Base-by-base conservation (phyloP, 2,329 filamentous ascomycete genomes). In the Aureobasidium uvarum region DNA sequence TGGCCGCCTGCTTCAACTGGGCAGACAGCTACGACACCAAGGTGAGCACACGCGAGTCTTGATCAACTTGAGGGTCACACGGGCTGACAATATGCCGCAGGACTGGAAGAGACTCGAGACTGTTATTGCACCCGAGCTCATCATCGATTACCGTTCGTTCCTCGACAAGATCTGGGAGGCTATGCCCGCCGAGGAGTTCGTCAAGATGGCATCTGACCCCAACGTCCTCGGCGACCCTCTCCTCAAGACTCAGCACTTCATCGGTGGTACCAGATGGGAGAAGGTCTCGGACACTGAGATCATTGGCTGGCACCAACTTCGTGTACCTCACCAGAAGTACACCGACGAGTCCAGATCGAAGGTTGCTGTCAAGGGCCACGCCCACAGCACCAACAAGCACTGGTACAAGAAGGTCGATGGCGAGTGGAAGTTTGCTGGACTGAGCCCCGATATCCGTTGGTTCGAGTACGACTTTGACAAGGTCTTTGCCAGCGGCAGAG, bases 61-160 rank as follows among this genome's bases (percentile, higher is more conserved):
- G 3, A 20, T 16, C 23, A 2, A 45, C 6, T 11, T 31, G 8
- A 20, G 33, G n/a, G 36, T 23, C 13, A 2, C 14, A 45, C 20
- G 31, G 38, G 18, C 28, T 54, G 28, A 52, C 28, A 54, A 54
- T 31, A 23, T 14, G 4, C 25, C 25, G 23, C 50, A 68, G 76
- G 84, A 88, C 77, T 88, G 86, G 85, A 78, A 80, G 16, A 82
- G 85, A 60, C 81, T 88, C 33, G 73, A 78, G 69, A 84, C 82
- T 68, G 85, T 83, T 78, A 86, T 90, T 69, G 86, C 87, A 2
- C 86, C 87, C 1, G 86, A 83, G 55, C 68, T 73, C 36, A 74
- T 88, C 81, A 83, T 92, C 71, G 89, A 92, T 80, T 92, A 92
- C 82, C 80, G 74, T 68, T 85, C 74, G 16, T 81, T 85, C 71